Conservation (phyloP, 2,329 filamentous ascomycete species). For the Periconia sp. region DNA sequence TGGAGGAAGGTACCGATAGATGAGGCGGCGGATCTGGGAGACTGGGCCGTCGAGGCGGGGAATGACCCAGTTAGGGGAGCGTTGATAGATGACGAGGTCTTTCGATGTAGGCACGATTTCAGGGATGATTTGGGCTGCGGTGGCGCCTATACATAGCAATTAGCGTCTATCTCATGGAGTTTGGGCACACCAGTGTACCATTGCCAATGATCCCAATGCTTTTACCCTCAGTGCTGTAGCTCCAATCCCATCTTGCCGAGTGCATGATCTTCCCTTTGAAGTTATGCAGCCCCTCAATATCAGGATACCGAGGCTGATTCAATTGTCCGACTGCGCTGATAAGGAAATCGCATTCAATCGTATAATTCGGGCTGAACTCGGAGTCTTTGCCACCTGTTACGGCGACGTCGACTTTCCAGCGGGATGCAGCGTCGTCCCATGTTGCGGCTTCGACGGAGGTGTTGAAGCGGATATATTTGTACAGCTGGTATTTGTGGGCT, state of each 20-base stretch:
- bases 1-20: conserved; percentile 59
- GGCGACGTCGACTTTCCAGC: conserved; percentile 58
- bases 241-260: conserved; percentile 66
- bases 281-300: conserved; percentile 54
- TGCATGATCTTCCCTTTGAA: conserved; percentile 63
- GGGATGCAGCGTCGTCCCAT: conserved; percentile 61
- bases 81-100: conserved; percentile 61
- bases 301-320: conserved; percentile 59
- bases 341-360: conserved; percentile 62
- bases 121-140: conserved; percentile 64
- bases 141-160: conserved; percentile 57
- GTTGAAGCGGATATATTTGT: conserved; percentile 64
- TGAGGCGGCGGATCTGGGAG: conserved; percentile 46
- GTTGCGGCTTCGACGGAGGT: conserved; percentile 58
- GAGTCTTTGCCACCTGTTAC: conserved; percentile 61
- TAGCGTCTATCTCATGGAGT: not conserved
- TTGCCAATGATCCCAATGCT: conserved; percentile 66
- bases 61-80: conserved; percentile 65
- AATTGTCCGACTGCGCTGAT: conserved; percentile 65
- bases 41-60: conserved; percentile 59
- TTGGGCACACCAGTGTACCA: conserved; percentile 43
- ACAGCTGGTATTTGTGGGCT: conserved; percentile 61
- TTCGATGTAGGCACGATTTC: conserved; percentile 60
- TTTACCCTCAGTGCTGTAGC: conserved; percentile 60
- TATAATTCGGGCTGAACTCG: conserved; percentile 59